These are phyloP conservation scores for Ceratorhiza oryzae-sativae DNA, from an alignment of 1,284 basidiomycete species.

Conservation along the genomic window DNA sequence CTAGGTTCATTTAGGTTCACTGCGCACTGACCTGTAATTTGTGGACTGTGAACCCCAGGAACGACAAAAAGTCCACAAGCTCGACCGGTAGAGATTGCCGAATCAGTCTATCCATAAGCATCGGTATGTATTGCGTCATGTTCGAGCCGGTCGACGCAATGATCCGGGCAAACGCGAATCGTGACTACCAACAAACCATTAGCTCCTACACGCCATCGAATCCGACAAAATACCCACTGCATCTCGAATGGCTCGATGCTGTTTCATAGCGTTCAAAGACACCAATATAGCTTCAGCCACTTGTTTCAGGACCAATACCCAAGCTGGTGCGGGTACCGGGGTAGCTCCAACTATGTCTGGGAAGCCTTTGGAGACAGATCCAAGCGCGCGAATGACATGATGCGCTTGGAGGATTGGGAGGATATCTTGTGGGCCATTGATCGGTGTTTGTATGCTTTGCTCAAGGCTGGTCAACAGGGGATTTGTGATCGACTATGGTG, in stretches of 20 bases:
- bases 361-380: conserved; percentile 96
- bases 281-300: conserved; percentile 90
- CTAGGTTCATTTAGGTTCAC: conserved; percentile 27
- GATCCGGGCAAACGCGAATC: conserved; percentile 93
- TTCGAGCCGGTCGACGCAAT: conserved; percentile 87
- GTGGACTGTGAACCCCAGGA: conserved; percentile 90
- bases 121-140: conserved; percentile 81
- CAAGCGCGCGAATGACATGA: conserved; percentile 93
- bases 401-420: conserved; percentile 88
- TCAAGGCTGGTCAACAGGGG: conserved; percentile 84
- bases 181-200: conserved; percentile 61
- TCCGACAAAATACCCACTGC: conserved; percentile 66
- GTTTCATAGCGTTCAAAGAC: conserved; percentile 87
- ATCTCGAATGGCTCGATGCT: conserved; percentile 88
- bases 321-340: conserved; percentile 75
- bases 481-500: conserved; percentile 68
- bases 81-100: conserved; percentile 92
- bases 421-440: conserved; percentile 64
- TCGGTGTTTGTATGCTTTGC: conserved; percentile 64
- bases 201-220: conserved; percentile 31
- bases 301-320: conserved; percentile 82
- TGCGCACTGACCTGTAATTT: conserved; percentile 77
- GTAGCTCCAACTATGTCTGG: conserved; percentile 81
- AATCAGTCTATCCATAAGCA: conserved; percentile 87
- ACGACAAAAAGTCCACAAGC: conserved; percentile 94